phyloP scores from a whole-genome alignment of 495 filamentous ascomycete species.

The Penicillium odoratum region DNA sequence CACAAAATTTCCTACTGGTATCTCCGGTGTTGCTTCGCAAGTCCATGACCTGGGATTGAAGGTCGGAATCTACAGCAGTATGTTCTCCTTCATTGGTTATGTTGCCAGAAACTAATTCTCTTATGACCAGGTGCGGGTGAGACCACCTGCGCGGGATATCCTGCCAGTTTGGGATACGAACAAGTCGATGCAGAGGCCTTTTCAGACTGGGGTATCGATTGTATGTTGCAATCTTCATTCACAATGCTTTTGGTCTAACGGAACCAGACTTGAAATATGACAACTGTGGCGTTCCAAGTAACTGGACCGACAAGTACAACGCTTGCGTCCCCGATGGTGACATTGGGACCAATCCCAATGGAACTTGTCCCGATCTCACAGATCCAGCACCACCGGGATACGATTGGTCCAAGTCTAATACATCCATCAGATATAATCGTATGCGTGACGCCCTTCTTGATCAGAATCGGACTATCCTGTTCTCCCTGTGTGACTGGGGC shows the following conservation, averaged over 20 bases:
- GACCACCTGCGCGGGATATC: conserved; percentile 63
- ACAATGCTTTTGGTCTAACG: neutral
- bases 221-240: conserved; percentile 21
- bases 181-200: conserved; percentile 60
- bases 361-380: conserved; percentile 38
- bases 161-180: conserved; percentile 62
- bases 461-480: conserved; percentile 58
- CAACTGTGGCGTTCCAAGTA: conserved; percentile 57
- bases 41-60: conserved; percentile 62
- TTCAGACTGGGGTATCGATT: conserved; percentile 68
- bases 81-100: conserved; percentile 11
- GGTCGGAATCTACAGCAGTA: conserved; percentile 63
- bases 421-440: conserved; percentile 48
- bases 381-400: conserved; percentile 49
- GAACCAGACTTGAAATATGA: conserved; percentile 66
- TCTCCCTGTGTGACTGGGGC: conserved; percentile 68
- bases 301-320: conserved; percentile 44
- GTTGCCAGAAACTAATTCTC: conserved; percentile 1
- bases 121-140: conserved; percentile 51
- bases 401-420: conserved; percentile 53
- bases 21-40: conserved; percentile 55
- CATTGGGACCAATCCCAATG: conserved; percentile 32
- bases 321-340: conserved; percentile 36
- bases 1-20: conserved; percentile 61
- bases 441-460: conserved; percentile 63